Evolutionary conservation across 768 basidiomycete genomes (phyloP).

Genomic region (Leccinum sublutescens): DNA sequence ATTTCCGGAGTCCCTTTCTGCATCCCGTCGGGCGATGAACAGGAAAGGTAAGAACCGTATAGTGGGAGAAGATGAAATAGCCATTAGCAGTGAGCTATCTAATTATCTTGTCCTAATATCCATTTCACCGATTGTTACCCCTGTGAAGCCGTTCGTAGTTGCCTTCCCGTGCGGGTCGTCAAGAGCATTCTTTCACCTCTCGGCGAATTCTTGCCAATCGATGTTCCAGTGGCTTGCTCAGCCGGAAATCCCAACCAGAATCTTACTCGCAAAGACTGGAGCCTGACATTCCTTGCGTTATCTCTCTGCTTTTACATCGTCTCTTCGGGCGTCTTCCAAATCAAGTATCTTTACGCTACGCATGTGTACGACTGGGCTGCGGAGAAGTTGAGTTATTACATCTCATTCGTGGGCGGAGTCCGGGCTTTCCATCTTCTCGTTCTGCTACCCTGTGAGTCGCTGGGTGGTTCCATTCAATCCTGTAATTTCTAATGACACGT

Average conservation of each 20-base stretch:
- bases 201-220: slow-evolving; percentile 63
- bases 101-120: neutral
- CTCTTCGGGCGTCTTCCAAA: slow-evolving; percentile 67
- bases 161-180: slow-evolving; percentile 28
- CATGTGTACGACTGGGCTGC: slow-evolving; percentile 71
- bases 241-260: slow-evolving; percentile 64
- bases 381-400: slow-evolving; percentile 70
- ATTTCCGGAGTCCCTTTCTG: slow-evolving; percentile 54
- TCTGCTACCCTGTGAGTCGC: slow-evolving; percentile 61
- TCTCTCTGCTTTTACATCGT: slow-evolving; percentile 64
- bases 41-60: slow-evolving; percentile 33
- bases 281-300: slow-evolving; percentile 64
- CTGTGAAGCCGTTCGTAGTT: slow-evolving; percentile 7
- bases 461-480: slow-evolving; percentile 16
- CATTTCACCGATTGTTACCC: neutral
- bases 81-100: slow-evolving; percentile 10
- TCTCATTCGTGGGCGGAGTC: slow-evolving; percentile 63
- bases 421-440: slow-evolving; percentile 67
- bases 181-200: slow-evolving; percentile 61
- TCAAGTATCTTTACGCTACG: slow-evolving; percentile 78
- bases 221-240: slow-evolving; percentile 38
- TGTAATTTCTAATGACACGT: slow-evolving; percentile 32
- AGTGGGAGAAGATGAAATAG: slow-evolving; percentile 10
- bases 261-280: slow-evolving; percentile 61
- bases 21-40: slow-evolving; percentile 26